Evolutionary conservation across 2,329 filamentous ascomycete species (phyloP).

Genomic region (Xylariaceae sp.): DNA sequence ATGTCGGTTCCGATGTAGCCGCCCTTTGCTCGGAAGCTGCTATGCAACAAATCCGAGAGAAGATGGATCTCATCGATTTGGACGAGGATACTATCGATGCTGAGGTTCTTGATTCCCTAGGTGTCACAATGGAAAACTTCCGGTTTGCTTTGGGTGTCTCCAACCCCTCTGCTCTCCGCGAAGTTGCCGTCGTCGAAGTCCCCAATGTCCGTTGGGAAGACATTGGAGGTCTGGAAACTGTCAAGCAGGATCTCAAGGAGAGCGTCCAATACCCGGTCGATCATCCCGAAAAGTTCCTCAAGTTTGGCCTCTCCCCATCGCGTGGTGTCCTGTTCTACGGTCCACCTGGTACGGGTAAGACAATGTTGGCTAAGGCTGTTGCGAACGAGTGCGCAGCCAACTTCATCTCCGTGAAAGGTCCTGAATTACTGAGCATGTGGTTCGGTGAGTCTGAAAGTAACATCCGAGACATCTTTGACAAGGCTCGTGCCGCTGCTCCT

Average conservation of each 20-base stretch:
- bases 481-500: constrained; percentile 95
- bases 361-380: constrained; percentile 97
- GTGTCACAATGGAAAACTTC: constrained; percentile 99
- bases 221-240: constrained; percentile 95
- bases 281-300: constrained; percentile 99
- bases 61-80: constrained; percentile 99
- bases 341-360: constrained; percentile 99
- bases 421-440: constrained; percentile 99
- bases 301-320: constrained; percentile 97
- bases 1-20: constrained; percentile 97
- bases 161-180: constrained; percentile 97
- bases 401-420: constrained; percentile 99
- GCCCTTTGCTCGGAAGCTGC: constrained; percentile 98
- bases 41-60: constrained; percentile 99
- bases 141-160: constrained; percentile 96
- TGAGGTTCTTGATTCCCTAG: constrained; percentile 95
- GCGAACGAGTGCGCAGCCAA: constrained; percentile 99
- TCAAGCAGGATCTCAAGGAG: constrained; percentile 99
- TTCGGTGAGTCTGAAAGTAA: constrained; percentile 99
- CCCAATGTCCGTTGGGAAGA: constrained; percentile 99
- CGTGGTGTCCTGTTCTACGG: constrained; percentile 99
- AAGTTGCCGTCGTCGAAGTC: constrained; percentile 98
- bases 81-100: constrained; percentile 99
- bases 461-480: constrained; percentile 99
- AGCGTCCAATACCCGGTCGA: constrained; percentile 99